Percentiles rank a stretch among this genome's conserved stretches.
Conservation (phyloP, 371 early-diverging fungal genomes). For the Actinomortierella ambigua region DNA sequence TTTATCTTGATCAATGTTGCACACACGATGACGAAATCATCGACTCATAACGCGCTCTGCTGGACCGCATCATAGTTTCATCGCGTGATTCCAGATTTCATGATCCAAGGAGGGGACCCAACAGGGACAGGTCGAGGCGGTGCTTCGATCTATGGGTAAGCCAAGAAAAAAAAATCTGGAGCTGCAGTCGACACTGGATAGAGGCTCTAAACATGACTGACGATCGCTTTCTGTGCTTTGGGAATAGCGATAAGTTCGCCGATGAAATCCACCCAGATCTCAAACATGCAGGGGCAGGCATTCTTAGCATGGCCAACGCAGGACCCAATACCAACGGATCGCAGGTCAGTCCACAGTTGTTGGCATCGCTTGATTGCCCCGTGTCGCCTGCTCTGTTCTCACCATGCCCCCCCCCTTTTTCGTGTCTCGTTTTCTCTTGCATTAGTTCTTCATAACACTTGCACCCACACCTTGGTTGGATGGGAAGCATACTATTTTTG, state of each 20-base stretch:
- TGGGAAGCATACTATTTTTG: slow-evolving; percentile 81
- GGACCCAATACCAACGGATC: slow-evolving; percentile 89
- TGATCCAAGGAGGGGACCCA: slow-evolving; percentile 82
- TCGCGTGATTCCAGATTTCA: slow-evolving; percentile 81
- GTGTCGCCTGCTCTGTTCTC: background rate
- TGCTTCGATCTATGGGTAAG: slow-evolving; percentile 71
- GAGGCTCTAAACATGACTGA: background rate
- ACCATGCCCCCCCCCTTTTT: background rate
- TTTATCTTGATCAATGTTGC: slow-evolving; percentile 2
- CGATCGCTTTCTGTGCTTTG: background rate
- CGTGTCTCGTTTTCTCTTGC: slow-evolving; percentile 1
- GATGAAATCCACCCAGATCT: slow-evolving; percentile 77
- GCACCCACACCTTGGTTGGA: slow-evolving; percentile 79
- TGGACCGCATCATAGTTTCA: slow-evolving; percentile 63
- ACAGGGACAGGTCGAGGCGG: slow-evolving; percentile 69
- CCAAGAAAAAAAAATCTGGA: slow-evolving; percentile 1
- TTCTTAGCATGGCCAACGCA: slow-evolving; percentile 86
- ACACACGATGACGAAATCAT: background rate
- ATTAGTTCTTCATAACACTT: slow-evolving; percentile 69
- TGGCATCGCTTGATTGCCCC: background rate
- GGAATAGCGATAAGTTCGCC: slow-evolving; percentile 65
- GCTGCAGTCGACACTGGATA: background rate
- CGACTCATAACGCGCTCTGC: slow-evolving; percentile 6
- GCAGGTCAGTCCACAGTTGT: slow-evolving; percentile 51
- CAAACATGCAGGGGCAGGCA: slow-evolving; percentile 82